Base-by-base conservation (phyloP, 768 basidiomycete species). In the Mrakia blollopis region DNA sequence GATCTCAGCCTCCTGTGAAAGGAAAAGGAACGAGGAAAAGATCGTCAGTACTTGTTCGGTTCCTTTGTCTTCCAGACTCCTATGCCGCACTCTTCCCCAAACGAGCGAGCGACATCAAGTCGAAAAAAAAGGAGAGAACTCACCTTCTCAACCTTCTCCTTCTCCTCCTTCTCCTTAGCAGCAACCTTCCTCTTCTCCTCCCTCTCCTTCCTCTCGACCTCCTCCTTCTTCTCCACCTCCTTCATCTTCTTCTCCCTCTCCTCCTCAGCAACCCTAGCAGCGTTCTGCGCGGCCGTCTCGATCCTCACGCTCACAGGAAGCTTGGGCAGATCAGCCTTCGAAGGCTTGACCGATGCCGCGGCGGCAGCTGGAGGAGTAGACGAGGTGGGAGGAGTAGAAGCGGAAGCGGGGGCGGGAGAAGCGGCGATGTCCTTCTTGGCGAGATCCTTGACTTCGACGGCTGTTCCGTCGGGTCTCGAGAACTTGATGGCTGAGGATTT, bases 371-470 rank as follows among this genome's bases (percentile, higher is more conserved):
- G 82, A 47, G 85, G 32, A 35, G 41, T 37, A 39, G 60, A 54
- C 65, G 79, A 80, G 0, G 82, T 82, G 32, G 85, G 81, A 4
- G 86, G 79, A 86, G 82, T 0, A 86, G 84, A 3, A n/a, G 74
- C 28, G 32, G 57, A 13, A 32, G 68, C 63, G 2, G 60, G 23
- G 28, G 28, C 65, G 0, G n/a, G n/a, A n/a, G n/a, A n/a, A n/a
- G 84, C 81, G 2, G 86, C 81, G 0, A 87, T 83, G 52, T 85
- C 82, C 67, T 86, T 73, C 30, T 86, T 86, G 81, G 86, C 87
- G 74, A 91, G 85, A 52, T 85, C 81, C 74, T 87, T 88, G 61
- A 92, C 75, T 54, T 88, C 86, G 70, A 92, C 85, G 83, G 91
- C 90, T 32, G 84, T 86, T 41, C 92, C 92, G 62, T 79, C 76